Evolutionary conservation across 2,329 filamentous ascomycete genomes (phyloP).

Genomic region (Trichothecium roseum): DNA sequence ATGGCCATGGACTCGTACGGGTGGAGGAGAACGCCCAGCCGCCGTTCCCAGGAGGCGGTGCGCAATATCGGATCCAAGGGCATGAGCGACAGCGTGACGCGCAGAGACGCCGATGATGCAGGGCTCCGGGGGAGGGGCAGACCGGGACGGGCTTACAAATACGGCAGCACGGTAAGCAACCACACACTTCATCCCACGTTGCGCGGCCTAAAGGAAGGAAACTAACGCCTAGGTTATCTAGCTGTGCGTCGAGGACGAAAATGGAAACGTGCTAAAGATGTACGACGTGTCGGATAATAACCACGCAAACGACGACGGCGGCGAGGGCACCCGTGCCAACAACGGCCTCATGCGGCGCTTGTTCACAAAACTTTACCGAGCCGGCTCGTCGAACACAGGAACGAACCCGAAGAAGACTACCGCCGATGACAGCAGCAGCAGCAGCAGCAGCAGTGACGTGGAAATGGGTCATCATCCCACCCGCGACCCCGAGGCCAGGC

Average conservation of each 20-base stretch:
- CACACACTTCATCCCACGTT: too few relatives aligned
- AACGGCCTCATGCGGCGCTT: too few relatives aligned
- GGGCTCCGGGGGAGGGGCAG: conserved; percentile 43
- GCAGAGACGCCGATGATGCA: conserved; percentile 43
- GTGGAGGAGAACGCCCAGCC: too few relatives aligned
- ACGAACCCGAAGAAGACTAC: conserved; percentile 28
- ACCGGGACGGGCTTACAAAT: conserved; percentile 75
- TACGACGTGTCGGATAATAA: conserved; percentile 60
- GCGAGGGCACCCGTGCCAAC: conserved; percentile 27
- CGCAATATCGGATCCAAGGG: too few relatives aligned
- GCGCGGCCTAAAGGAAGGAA: too few relatives aligned
- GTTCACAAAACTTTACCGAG: conserved; percentile 34
- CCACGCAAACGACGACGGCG: conserved; percentile 25
- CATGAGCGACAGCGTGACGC: too few relatives aligned
- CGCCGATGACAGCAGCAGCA: conserved; percentile 13
- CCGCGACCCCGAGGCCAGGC: too few relatives aligned
- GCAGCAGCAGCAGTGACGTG: conserved; percentile 20
- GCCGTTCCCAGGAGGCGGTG: too few relatives aligned
- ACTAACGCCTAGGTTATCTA: too few relatives aligned
- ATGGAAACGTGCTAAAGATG: conserved; percentile 77
- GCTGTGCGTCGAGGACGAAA: conserved; percentile 83
- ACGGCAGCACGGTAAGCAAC: conserved; percentile 67
- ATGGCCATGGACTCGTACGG: too few relatives aligned
- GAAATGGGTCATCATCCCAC: conserved; percentile 17
- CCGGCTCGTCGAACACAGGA: conserved; percentile 39